phyloP scores from a whole-genome alignment of 352 stramenopile species.

The Thraustotheca clavata region DNA sequence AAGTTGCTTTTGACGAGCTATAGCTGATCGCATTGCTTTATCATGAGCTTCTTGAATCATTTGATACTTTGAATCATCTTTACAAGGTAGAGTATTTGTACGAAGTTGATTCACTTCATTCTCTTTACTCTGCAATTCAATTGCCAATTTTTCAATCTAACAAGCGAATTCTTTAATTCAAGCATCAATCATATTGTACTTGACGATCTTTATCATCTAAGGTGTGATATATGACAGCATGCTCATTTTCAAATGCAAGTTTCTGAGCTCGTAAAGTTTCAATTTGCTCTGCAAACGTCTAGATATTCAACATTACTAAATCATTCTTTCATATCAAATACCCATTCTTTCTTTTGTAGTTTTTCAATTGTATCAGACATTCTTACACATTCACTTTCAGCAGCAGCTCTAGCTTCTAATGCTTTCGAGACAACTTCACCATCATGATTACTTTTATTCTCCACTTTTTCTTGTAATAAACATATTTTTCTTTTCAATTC shows the following conservation, averaged over 20 bases:
- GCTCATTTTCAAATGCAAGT: constrained; percentile 11
- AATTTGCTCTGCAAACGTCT: constrained; percentile 9
- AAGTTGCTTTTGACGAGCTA: constrained; percentile 2
- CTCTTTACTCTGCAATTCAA: not conserved
- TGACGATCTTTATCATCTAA: constrained; percentile 22
- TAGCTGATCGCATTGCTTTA: not conserved
- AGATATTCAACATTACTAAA: not conserved
- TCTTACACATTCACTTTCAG: constrained; percentile 14
- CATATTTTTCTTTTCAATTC: not conserved
- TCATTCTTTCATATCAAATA: not conserved
- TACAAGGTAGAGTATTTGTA: too few species aligned
- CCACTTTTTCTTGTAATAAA: not conserved
- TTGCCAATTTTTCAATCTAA: not conserved
- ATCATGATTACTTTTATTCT: not conserved
- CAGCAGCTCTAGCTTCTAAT: not conserved
- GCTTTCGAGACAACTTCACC: not conserved
- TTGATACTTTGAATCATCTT: too few species aligned
- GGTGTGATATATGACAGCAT: constrained; percentile 5
- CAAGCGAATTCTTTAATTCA: not conserved
- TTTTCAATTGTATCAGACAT: constrained; percentile 24
- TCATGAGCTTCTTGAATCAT: not conserved
- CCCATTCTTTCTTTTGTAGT: constrained; percentile 40
- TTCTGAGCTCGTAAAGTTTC: constrained; percentile 13
- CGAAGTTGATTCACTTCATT: not conserved
- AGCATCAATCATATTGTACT: not conserved